Percentiles rank a stretch among this genome's conserved stretches.
These are phyloP conservation scores for Populus deltoides DNA, from an alignment of 345 rosid genomes.

Conservation along the genomic window DNA sequence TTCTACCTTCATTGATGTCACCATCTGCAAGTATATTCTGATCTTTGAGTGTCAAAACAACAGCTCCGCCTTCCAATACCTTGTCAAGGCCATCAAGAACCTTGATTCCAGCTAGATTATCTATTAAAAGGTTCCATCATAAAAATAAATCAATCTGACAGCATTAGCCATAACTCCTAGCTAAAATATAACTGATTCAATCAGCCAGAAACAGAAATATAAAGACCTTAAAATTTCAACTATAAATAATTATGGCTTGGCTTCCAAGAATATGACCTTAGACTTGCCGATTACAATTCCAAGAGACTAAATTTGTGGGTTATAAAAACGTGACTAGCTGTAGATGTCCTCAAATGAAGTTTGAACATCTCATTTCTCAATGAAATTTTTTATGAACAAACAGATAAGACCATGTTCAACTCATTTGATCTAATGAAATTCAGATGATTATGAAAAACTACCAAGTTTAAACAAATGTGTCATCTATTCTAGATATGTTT, in stretches of 20 bases:
- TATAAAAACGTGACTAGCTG: background rate
- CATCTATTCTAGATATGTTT: background rate
- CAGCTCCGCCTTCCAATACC: slow-evolving; percentile 93
- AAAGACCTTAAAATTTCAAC: slow-evolving; percentile 3
- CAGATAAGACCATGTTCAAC: background rate
- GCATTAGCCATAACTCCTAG: background rate
- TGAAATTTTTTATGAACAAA: background rate
- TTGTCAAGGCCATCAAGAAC: slow-evolving; percentile 91
- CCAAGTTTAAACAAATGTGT: background rate
- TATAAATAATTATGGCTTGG: background rate
- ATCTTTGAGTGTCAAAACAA: slow-evolving; percentile 90
- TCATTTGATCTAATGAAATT: background rate
- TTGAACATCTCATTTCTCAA: background rate
- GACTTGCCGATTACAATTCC: background rate
- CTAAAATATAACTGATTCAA: slow-evolving; percentile 13
- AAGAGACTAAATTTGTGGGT: background rate
- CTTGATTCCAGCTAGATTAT: slow-evolving; percentile 74
- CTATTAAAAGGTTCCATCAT: slow-evolving; percentile 41
- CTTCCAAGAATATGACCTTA: slow-evolving; percentile 4
- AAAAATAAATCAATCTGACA: background rate
- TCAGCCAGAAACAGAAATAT: slow-evolving; percentile 4
- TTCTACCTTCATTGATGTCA: slow-evolving; percentile 75
- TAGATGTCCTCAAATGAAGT: background rate
- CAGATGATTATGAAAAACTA: background rate
- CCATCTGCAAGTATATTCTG: slow-evolving; percentile 84